Evolutionary conservation across 495 filamentous ascomycete genomes (phyloP).

Genomic region (Xylaria palmicola): DNA sequence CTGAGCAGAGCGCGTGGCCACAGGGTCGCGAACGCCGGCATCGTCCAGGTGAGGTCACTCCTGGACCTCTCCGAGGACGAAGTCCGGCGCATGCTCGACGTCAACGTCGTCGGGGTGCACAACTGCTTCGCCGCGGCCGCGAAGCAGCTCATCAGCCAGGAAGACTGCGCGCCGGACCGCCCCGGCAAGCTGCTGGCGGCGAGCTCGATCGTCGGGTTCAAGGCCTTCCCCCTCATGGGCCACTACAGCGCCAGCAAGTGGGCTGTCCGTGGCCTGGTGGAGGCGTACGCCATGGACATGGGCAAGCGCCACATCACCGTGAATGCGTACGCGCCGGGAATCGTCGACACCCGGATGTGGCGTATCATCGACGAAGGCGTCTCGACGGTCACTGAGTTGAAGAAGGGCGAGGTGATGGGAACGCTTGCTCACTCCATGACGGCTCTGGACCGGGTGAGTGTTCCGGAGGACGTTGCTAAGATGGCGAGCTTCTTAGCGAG

Average conservation of each 20-base stretch:
- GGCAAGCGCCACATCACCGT: conserved; percentile 59
- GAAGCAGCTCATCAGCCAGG: conserved; percentile 53
- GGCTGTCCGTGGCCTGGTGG: conserved; percentile 59
- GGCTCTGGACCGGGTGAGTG: conserved; percentile 49
- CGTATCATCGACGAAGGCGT: conserved; percentile 56
- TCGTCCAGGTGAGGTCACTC: conserved; percentile 52
- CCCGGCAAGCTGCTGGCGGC: conserved; percentile 56
- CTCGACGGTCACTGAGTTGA: conserved; percentile 41
- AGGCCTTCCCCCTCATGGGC: conserved; percentile 49
- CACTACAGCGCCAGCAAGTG: conserved; percentile 61
- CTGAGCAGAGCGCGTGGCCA: neutral
- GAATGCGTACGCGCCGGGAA: conserved; percentile 62
- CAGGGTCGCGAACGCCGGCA: conserved; percentile 59
- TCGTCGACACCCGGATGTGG: conserved; percentile 63
- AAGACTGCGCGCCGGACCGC: conserved; percentile 20
- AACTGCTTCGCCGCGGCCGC: conserved; percentile 57
- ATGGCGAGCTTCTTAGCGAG: conserved; percentile 57
- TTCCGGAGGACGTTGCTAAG: conserved; percentile 59
- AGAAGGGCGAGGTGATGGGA: conserved; percentile 52
- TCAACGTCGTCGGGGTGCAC: conserved; percentile 59
- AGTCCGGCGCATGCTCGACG: conserved; percentile 48
- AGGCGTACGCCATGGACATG: conserved; percentile 59
- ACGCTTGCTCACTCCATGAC: conserved; percentile 47
- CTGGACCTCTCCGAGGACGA: conserved; percentile 53
- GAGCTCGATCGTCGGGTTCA: conserved; percentile 57